Evolutionary conservation across 306 rosid genomes (phyloP).

Genomic region (Clitoria ternatea): DNA sequence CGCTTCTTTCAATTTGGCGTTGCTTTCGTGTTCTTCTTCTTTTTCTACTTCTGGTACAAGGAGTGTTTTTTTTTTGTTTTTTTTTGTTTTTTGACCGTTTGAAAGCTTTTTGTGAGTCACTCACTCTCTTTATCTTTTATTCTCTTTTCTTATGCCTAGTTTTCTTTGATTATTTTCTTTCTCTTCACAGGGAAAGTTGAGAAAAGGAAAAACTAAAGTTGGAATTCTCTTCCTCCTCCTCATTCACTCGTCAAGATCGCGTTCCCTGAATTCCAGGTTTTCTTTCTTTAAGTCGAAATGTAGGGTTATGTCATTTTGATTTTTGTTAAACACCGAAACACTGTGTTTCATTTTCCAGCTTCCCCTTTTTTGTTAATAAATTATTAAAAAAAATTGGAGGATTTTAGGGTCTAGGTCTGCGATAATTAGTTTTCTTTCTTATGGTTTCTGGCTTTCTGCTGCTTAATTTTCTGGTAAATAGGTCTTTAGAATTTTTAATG

Average conservation of each 20-base stretch:
- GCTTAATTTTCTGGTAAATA: background rate
- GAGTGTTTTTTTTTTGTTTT: background rate
- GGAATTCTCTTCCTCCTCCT: background rate
- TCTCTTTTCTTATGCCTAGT: background rate
- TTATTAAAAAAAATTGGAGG: background rate
- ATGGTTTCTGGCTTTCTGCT: background rate
- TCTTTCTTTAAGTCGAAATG: background rate
- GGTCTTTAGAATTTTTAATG: background rate
- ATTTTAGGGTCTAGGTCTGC: background rate
- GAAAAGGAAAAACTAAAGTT: background rate
- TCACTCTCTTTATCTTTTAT: background rate
- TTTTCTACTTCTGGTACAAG: background rate
- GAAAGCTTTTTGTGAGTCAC: slow-evolving; percentile 25
- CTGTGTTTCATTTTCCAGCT: background rate
- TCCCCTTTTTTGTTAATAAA: background rate
- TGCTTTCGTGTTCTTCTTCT: background rate
- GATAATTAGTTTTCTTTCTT: background rate
- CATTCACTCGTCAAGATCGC: background rate
- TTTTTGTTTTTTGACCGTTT: slow-evolving; percentile 37
- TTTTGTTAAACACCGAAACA: background rate
- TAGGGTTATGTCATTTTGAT: slow-evolving; percentile 10
- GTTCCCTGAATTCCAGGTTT: background rate
- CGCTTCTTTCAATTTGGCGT: background rate
- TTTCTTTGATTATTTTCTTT: slow-evolving; percentile 10
- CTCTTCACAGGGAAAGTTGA: slow-evolving; percentile 29